Evolutionary conservation across 1,284 basidiomycete species (phyloP), one percentile per base, ranked within the genome.

Genomic region (Trametes hirsuta): DNA sequence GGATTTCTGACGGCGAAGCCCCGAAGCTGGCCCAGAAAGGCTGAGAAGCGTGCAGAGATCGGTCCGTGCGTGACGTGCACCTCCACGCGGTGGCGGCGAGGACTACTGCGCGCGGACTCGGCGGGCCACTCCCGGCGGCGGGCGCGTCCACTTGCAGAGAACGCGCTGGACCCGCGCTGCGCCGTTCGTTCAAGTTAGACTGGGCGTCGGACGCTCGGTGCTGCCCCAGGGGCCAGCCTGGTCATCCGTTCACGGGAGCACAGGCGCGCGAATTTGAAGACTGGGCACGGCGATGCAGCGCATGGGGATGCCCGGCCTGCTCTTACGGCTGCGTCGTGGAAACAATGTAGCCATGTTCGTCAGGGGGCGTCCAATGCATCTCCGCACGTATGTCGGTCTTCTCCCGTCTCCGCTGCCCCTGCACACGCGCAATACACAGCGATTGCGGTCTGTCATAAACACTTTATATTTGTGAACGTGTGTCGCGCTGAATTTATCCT

Each of bases 1-100:
- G 42, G 35, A n/a, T n/a, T n/a, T 65, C 64, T 65, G 64, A 65
- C 64, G 56, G 61, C 45, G 61, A 65, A 61, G 56, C 63, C 30
- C 47, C 52, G 61, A 65, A 65, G 61, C 58, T 9, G 9, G 39
- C 36, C 25, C 37, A 61, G 58, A 65, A 30, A 30, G 30, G 30
- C 30, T 30, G 30, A 30, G 5, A 8, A 65, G 63, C 60, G 21
- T 24, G 48, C 41, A 24, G 41, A 50, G 25, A 50, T 40, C 57
- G 21, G 55, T 55, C 25, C 24, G 47, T 47, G 42, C 53, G 48
- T 62, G 60, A 61, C 64, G 61, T 63, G 61, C 59, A 40, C 49
- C 40, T 40, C 55, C 64, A 65, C 64, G 64, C 58, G 64, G 61
- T 52, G 53, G 45, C 56, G 22, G 58, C 51, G 64, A 56, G 64